Evolutionary conservation across 2,329 filamentous ascomycete genomes (phyloP).

Genomic region (Colletotrichum sp.): DNA sequence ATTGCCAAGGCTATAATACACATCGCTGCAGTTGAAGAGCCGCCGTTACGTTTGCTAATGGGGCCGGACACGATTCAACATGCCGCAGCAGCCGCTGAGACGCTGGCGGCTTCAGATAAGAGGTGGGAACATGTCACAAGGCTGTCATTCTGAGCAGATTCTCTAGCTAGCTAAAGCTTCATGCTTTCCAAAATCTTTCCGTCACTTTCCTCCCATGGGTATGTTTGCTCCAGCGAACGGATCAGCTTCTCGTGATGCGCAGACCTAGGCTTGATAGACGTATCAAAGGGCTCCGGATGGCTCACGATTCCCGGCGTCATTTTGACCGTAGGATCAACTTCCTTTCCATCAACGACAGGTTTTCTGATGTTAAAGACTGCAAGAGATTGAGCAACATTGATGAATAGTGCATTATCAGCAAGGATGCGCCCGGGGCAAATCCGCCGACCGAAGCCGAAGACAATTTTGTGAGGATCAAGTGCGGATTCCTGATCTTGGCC

Average conservation of each 20-base stretch:
- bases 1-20: background rate
- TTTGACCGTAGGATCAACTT: slow-evolving; percentile 29
- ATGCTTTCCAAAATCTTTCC: background rate
- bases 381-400: slow-evolving; percentile 44
- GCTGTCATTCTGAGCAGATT: background rate
- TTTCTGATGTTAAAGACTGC: slow-evolving; percentile 50
- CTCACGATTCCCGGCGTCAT: slow-evolving; percentile 9
- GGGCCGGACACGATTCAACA: background rate
- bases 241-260: slow-evolving; percentile 18
- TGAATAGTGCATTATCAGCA: slow-evolving; percentile 22
- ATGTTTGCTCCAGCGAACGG: background rate
- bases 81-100: background rate
- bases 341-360: slow-evolving; percentile 35
- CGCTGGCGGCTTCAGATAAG: background rate
- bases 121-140: background rate
- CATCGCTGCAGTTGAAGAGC: background rate
- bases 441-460: slow-evolving; percentile 26
- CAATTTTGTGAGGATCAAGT: slow-evolving; percentile 18
- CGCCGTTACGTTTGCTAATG: background rate
- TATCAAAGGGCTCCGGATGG: slow-evolving; percentile 13
- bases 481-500: slow-evolving; percentile 6
- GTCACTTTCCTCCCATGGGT: slow-evolving; percentile 22
- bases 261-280: slow-evolving; percentile 15
- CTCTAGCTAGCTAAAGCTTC: background rate
- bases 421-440: slow-evolving; percentile 26